phyloP scores from a whole-genome alignment of 768 basidiomycete genomes.

The Tephrocybe sp. region DNA sequence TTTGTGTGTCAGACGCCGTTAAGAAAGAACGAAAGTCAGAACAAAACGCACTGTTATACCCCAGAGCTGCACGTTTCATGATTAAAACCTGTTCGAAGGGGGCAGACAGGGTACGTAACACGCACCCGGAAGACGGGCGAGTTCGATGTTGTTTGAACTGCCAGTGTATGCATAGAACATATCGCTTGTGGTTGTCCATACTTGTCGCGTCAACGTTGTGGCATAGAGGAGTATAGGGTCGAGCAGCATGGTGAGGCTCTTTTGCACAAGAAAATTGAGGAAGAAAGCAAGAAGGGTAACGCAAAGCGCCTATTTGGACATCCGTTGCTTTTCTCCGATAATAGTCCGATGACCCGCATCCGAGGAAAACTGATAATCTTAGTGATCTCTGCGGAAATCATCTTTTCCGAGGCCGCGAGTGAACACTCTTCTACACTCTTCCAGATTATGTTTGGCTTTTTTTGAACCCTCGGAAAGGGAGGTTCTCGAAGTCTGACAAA shows the following conservation, averaged over 20 bases:
- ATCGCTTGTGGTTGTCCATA: slow-evolving; percentile 20
- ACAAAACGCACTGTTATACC: slow-evolving; percentile 58
- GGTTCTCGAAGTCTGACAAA: too few relatives aligned
- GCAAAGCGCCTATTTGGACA: too few relatives aligned
- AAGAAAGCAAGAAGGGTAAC: too few relatives aligned
- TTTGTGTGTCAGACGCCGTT: not conserved
- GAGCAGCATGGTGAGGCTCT: slow-evolving; percentile 2
- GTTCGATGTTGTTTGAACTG: slow-evolving; percentile 30
- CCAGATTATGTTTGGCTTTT: too few relatives aligned
- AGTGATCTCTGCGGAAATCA: too few relatives aligned
- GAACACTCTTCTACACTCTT: too few relatives aligned
- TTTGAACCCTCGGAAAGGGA: too few relatives aligned
- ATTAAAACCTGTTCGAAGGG: not conserved
- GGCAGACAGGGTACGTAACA: not conserved
- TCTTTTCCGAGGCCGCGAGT: too few relatives aligned
- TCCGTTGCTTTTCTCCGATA: too few relatives aligned
- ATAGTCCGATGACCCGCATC: too few relatives aligned
- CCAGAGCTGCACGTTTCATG: slow-evolving; percentile 43
- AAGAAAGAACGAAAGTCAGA: not conserved
- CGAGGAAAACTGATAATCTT: too few relatives aligned
- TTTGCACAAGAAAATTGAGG: too few relatives aligned
- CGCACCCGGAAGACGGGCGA: slow-evolving; percentile 39
- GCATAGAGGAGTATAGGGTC: not conserved
- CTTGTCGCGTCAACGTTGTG: slow-evolving; percentile 21
- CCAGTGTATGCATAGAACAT: slow-evolving; percentile 13